Evolutionary conservation across 2,329 filamentous ascomycete genomes (phyloP), one percentile per base, ranked within the genome.

Genomic region (Diaporthe vaccinii): DNA sequence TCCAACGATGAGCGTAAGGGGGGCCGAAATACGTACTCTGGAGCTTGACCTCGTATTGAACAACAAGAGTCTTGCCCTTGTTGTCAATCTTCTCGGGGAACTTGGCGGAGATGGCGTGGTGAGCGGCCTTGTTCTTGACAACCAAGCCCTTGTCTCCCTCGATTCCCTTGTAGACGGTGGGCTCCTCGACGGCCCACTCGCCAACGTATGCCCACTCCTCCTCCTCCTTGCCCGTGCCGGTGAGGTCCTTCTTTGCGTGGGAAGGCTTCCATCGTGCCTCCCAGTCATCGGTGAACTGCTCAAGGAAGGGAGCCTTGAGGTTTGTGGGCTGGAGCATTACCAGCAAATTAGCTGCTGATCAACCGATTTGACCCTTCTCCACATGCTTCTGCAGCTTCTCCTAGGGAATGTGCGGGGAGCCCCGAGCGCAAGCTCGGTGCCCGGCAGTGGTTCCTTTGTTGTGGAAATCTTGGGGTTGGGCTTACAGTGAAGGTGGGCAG

Each of bases 31-130:
- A 90, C 94, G 87, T 90, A 97, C 95, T 95, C 88, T 99, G 97
- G 79, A 98, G 94, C 92, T 99, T 99, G 84, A 98, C 97, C 86
- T 99, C 97, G 84, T 99, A 99, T 87, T 99, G 97, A 72, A 99
- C 95, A 80, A 99, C 97, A 70, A 99, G 91, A 76, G 95, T 94
- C 90, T 99, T 98, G 87, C 91, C 95, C 92, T 96, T 98, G 91
- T 97, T 97, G 87, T 98, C 94, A 83, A 99, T 94, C 87, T 94
- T 93, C 90, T 97, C 95, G 84, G 94, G 92, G 89, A 99, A 98
- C 87, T 98, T 98, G 88, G 97, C 95, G 68, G 97, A 99, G 86
- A 99, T 99, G 89, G 97, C 97, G 87, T 99, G 97, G 88, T 99
- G 97, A 81, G 97, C 97, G 79, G 97, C 97, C 79, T 94, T 91